phyloP scores from a whole-genome alignment of 2,329 filamentous ascomycete species.

The Neopestalotiopsis clavispora region DNA sequence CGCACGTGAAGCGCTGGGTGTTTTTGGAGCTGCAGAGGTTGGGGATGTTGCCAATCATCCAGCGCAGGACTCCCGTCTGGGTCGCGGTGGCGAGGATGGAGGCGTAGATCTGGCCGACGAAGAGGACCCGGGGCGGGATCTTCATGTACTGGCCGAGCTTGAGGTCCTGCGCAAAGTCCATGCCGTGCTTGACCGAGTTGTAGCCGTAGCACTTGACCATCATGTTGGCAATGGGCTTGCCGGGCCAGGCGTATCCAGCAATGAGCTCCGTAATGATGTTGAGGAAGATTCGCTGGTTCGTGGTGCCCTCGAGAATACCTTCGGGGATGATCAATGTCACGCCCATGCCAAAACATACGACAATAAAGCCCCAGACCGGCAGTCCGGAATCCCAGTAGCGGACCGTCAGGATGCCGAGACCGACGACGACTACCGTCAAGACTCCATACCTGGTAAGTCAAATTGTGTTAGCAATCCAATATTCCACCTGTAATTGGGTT shows the following conservation, averaged over 20 bases:
- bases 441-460: slow-evolving; percentile 28
- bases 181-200: slow-evolving; percentile 38
- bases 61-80: slow-evolving; percentile 35
- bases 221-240: slow-evolving; percentile 36
- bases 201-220: slow-evolving; percentile 40
- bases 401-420: slow-evolving; percentile 35
- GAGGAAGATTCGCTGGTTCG: slow-evolving; percentile 26
- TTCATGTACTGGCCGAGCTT: slow-evolving; percentile 39
- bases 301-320: slow-evolving; percentile 18
- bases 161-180: slow-evolving; percentile 38
- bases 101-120: slow-evolving; percentile 39
- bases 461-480: no score
- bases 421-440: slow-evolving; percentile 38
- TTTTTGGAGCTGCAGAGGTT: slow-evolving; percentile 35
- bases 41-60: slow-evolving; percentile 34
- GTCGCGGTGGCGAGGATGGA: slow-evolving; percentile 36
- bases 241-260: slow-evolving; percentile 37
- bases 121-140: slow-evolving; percentile 38
- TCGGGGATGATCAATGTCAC: slow-evolving; percentile 17
- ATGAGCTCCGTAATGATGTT: slow-evolving; percentile 40
- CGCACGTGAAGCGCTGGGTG: slow-evolving; percentile 37
- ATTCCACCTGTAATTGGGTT: no score
- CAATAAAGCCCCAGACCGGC: slow-evolving; percentile 24
- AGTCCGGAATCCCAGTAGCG: slow-evolving; percentile 26
- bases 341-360: slow-evolving; percentile 19